Evolutionary conservation across 2,329 filamentous ascomycete species (phyloP).

Genomic region (Didymella glomerata): DNA sequence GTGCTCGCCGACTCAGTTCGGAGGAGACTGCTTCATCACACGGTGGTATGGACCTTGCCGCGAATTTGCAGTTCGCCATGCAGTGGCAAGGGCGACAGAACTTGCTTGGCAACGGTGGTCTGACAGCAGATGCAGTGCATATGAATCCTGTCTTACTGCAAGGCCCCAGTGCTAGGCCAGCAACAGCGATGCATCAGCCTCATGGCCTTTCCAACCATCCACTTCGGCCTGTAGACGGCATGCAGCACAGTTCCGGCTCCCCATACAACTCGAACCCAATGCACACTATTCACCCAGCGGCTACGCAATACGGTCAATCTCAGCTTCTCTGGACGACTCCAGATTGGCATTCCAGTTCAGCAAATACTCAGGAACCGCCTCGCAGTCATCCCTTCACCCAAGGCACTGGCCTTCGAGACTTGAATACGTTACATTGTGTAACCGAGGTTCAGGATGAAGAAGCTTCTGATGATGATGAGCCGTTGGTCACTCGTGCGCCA

Average conservation of each 20-base stretch:
- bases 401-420: not conserved
- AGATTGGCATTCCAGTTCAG: not conserved
- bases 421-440: not conserved
- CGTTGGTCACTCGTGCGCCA: constrained; percentile 22
- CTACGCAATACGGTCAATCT: not conserved
- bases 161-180: not conserved
- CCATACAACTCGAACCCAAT: not conserved
- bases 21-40: not conserved
- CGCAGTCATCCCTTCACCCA: not conserved
- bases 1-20: not conserved
- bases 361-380: not conserved
- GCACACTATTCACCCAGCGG: not conserved
- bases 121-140: constrained; percentile 4
- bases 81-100: not conserved
- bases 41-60: not conserved
- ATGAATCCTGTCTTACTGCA: not conserved
- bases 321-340: not conserved
- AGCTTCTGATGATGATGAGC: constrained; percentile 32
- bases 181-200: not conserved
- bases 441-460: not conserved
- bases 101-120: not conserved
- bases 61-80: not conserved
- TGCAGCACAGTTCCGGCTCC: not conserved
- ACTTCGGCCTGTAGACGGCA: not conserved
- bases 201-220: too few species aligned